phyloP scores from a whole-genome alignment of 805 yeast species.

The Sugiyamaella boreocaroliniensis region DNA sequence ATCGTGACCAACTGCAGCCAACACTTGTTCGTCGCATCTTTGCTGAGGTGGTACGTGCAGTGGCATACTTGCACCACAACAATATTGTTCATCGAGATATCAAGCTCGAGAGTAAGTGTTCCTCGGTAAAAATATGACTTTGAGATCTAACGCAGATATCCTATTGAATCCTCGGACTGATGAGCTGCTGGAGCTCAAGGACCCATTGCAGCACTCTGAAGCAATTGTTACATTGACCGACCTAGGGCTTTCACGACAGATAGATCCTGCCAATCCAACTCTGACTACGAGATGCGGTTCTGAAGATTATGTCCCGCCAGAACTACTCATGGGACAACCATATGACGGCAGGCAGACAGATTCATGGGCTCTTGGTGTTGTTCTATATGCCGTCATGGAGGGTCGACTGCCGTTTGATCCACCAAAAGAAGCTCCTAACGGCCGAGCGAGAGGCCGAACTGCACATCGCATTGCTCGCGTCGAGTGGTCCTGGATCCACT shows the following conservation, averaged over 20 bases:
- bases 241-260: conserved; percentile 75
- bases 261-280: conserved; percentile 53
- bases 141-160: conserved; percentile 22
- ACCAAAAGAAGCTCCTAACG: conserved; percentile 41
- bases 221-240: conserved; percentile 62
- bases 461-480: conserved; percentile 88
- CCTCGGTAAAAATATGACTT: conserved; percentile 24
- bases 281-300: conserved; percentile 91
- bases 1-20: conserved; percentile 41
- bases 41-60: conserved; percentile 63
- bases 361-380: conserved; percentile 91
- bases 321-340: conserved; percentile 78
- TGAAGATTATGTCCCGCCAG: conserved; percentile 95
- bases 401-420: conserved; percentile 88
- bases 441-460: conserved; percentile 44
- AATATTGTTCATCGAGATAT: conserved; percentile 83
- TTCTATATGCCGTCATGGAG: conserved; percentile 78
- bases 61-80: conserved; percentile 60
- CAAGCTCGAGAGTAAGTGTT: conserved; percentile 60
- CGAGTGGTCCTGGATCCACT: conserved; percentile 78
- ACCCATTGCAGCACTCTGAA: conserved; percentile 17
- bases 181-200: conserved; percentile 26
- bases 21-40: conserved; percentile 53
- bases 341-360: conserved; percentile 91
- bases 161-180: conserved; percentile 33